Conservation (phyloP, 106 monocot species). For the Platanthera guangdongensis region DNA sequence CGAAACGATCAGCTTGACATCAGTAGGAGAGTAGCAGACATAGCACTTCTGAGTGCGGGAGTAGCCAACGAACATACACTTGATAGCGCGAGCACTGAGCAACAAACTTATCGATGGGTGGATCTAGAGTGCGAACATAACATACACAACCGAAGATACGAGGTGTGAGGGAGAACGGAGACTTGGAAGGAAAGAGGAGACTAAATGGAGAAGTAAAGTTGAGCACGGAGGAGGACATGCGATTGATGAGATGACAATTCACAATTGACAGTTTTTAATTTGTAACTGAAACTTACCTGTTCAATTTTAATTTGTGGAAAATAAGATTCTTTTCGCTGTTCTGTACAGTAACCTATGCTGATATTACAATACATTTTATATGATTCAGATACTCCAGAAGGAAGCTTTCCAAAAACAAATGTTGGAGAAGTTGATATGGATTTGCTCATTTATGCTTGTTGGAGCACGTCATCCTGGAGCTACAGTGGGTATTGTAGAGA, state of each 20-base stretch:
- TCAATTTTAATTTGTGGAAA: neutral
- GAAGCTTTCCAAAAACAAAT: conserved; percentile 91
- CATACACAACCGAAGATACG: no score
- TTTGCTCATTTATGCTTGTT: conserved; percentile 96
- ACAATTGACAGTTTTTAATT: neutral
- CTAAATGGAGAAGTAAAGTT: no score
- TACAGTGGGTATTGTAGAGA: conserved; percentile 83
- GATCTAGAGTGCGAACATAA: no score
- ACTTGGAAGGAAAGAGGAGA: no score
- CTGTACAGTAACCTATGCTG: neutral
- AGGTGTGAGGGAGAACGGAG: no score
- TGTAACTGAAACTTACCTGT: neutral
- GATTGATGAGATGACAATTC: neutral
- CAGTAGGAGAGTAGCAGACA: no score
- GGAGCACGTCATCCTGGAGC: conserved; percentile 91
- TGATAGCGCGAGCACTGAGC: no score
- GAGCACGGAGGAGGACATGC: no score
- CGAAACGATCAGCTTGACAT: no score
- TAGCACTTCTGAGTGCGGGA: no score
- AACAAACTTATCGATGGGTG: no score
- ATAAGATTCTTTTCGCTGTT: neutral
- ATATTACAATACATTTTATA: neutral
- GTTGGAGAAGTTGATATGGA: conserved; percentile 98
- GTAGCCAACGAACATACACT: no score
- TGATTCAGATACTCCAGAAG: conserved; percentile 70